Conservation (phyloP, 2,329 filamentous ascomycete genomes). For the Pestalotiopsis sp. region DNA sequence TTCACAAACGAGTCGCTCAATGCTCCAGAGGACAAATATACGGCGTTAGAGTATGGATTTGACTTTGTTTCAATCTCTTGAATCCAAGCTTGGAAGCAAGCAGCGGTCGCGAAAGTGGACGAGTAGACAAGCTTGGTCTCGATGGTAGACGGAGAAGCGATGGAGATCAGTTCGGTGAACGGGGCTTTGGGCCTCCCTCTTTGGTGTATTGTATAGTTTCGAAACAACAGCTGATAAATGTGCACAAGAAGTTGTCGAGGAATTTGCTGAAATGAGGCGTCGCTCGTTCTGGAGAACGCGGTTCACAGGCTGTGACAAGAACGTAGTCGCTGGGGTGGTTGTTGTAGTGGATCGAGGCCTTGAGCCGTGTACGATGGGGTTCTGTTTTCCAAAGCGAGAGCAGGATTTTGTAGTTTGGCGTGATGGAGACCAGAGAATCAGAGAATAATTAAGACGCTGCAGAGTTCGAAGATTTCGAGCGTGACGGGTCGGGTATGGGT, state of each 20-base stretch:
- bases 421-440: background rate
- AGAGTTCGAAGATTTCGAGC: background rate
- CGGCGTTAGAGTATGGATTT: background rate
- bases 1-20: conserved; percentile 5
- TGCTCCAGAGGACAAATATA: background rate
- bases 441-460: background rate
- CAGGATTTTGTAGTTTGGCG: background rate
- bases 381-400: background rate
- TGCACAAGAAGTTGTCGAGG: background rate
- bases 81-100: background rate
- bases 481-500: background rate
- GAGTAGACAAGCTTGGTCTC: background rate
- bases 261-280: background rate
- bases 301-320: background rate
- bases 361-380: background rate
- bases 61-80: background rate
- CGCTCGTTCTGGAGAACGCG: background rate
- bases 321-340: background rate
- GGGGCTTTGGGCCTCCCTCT: background rate
- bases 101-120: background rate
- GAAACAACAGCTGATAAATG: background rate
- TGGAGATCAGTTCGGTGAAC: background rate
- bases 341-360: background rate
- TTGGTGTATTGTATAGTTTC: background rate
- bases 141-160: background rate